Conservation (phyloP, 768 basidiomycete species). For the Termitomyces sp. region DNA sequence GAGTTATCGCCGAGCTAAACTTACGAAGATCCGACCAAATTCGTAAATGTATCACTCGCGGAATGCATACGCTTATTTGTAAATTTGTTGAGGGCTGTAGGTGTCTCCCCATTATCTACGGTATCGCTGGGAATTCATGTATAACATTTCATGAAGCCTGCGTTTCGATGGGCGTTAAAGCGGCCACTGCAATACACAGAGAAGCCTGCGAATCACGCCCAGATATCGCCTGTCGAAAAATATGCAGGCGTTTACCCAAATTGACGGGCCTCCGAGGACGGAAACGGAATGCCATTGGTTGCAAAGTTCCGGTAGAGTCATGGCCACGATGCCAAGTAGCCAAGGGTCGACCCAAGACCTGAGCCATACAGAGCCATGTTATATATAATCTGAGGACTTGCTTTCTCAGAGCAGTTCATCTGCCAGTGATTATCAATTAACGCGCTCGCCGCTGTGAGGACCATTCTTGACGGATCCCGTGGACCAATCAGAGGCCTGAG, state of each 20-base stretch:
- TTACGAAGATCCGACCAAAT: no score
- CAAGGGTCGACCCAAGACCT: background rate
- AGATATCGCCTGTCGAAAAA: background rate
- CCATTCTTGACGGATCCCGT: background rate
- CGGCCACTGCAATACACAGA: background rate
- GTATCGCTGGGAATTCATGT: no score
- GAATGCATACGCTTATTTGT: no score
- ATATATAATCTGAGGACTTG: background rate
- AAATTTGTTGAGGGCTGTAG: no score
- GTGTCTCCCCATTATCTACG: no score
- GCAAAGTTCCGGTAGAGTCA: background rate
- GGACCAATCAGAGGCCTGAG: background rate
- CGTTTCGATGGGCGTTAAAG: background rate
- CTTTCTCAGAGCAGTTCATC: background rate
- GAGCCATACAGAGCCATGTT: background rate
- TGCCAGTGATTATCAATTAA: no score
- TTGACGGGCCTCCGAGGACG: background rate
- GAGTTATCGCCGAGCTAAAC: no score
- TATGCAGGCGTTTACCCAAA: background rate
- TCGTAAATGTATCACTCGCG: no score
- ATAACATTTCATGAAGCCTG: no score
- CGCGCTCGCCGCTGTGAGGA: background rate
- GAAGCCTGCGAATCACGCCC: background rate
- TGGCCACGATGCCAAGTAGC: background rate
- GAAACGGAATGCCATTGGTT: constrained; percentile 1